phyloP scores from a whole-genome alignment of 2,329 filamentous ascomycete genomes.

The Fonsecaea nubica region DNA sequence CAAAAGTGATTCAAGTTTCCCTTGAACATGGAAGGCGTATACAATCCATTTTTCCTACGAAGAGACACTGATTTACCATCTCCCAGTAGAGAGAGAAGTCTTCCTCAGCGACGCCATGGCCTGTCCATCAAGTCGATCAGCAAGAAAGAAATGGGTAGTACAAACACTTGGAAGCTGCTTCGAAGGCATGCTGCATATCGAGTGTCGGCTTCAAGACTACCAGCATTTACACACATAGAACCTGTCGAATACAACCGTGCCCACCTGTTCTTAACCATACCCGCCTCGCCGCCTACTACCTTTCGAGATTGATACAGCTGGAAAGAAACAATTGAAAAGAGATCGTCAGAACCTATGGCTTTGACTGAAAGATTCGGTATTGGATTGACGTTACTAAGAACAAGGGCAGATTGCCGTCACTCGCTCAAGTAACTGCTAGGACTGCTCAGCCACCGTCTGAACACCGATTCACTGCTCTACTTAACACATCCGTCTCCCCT shows the following conservation, averaged over 20 bases:
- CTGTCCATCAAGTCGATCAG: not conserved
- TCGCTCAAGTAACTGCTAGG: not conserved
- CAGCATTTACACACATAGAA: not conserved
- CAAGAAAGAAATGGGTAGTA: not conserved
- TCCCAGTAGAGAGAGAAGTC: not conserved
- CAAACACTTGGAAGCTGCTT: not conserved
- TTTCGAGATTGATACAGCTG: not conserved
- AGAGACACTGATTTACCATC: not conserved
- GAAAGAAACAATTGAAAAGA: not conserved
- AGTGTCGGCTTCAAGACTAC: not conserved
- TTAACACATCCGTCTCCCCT: not conserved
- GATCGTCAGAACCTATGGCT: not conserved
- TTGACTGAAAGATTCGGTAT: not conserved
- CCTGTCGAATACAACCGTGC: not conserved
- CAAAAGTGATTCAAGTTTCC: not conserved
- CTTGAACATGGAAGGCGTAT: not conserved
- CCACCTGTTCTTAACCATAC: not conserved
- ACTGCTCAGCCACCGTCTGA: not conserved
- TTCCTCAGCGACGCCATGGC: not conserved
- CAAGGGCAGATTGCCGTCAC: not conserved
- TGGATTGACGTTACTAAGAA: not conserved
- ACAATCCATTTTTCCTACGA: not conserved
- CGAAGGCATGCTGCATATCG: not conserved
- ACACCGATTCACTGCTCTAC: not conserved
- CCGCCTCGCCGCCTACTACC: too few relatives aligned